Base-by-base conservation (phyloP, 2,329 filamentous ascomycete genomes). In the Aspergillus fijiensis region DNA sequence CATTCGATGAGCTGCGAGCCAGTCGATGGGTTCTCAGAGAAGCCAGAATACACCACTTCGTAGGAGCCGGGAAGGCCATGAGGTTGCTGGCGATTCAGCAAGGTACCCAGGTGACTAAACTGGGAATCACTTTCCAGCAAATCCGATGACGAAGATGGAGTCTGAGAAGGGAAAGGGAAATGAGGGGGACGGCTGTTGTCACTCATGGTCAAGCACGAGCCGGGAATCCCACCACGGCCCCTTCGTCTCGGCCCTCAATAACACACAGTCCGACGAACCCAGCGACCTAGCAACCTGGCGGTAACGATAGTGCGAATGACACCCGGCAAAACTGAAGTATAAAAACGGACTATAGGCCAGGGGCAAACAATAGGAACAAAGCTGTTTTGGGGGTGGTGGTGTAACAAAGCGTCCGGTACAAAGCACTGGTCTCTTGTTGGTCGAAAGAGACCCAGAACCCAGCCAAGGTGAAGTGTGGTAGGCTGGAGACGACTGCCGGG, bases 401-500 rank as follows among this genome's bases (percentile, higher is more conserved):
- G 53, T 49, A 21, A 55, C 53, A 49, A 23, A 23, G 42, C 27
- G 19, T 49, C 42, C 47, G 59, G 48, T 33, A 49, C 25, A 23
- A 23, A 48, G 25, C n/a, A 16, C 52, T 55, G 27, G 10, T 35
- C 53, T 45, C 53, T 55, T 49, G 53, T 55, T 55, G 53, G 53
- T 47, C 53, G 53, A 10, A 12, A 60, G 51, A 52, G 50, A 53
- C 39, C 58, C 50, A 60, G 47, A 35, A 19, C 27, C 27, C 27
- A 35, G 39, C 5, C 39, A 55, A 48, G 50, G 29, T 39, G 48
- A 45, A 25, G 27, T 47, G 63, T 65, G 63, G 63, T 65, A 65
- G 63, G 63, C 61, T 63, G 63, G 63, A 63, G 62, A 14, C 55
- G 33, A 63, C n/a, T 60, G 61, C 63, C 63, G 63, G 50, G 51